Conservation (phyloP, 768 basidiomycete species). For the Mycena rebaudengoi region DNA sequence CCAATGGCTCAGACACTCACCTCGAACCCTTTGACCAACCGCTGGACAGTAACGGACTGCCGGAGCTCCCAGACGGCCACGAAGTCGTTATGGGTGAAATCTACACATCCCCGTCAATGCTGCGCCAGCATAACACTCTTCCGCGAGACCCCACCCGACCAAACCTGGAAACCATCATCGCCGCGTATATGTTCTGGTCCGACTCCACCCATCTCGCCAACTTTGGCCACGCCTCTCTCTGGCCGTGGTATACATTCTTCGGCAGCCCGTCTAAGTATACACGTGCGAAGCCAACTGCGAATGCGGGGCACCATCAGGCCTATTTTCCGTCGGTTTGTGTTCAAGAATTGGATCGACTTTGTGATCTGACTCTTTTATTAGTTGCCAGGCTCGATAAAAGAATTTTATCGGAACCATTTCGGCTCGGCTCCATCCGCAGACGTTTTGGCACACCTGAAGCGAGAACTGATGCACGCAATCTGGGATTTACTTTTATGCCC, state of each 20-base stretch:
- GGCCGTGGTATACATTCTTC: slow-evolving; percentile 45
- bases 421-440: slow-evolving; percentile 16
- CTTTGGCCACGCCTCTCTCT: slow-evolving; percentile 36
- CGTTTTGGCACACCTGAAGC: slow-evolving; percentile 34
- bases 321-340: slow-evolving; percentile 41
- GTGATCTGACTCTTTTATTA: slow-evolving; percentile 3
- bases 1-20: not conserved
- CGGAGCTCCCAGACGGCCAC: not conserved
- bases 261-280: slow-evolving; percentile 46
- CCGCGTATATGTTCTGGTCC: slow-evolving; percentile 37
- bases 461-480: slow-evolving; percentile 36
- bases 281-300: slow-evolving; percentile 27
- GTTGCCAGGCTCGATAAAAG: slow-evolving; percentile 35
- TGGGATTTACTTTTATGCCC: slow-evolving; percentile 33
- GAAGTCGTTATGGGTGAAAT: slow-evolving; percentile 33
- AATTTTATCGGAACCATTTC: slow-evolving; percentile 22
- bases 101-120: slow-evolving; percentile 28
- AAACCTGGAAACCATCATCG: slow-evolving; percentile 27
- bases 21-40: not conserved
- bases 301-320: slow-evolving; percentile 40
- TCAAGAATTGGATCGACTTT: not conserved
- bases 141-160: slow-evolving; percentile 1
- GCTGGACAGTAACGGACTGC: not conserved
- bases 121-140: slow-evolving; percentile 16
- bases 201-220: slow-evolving; percentile 36